These are phyloP conservation scores for Phytophthora meadii DNA, from an alignment of 352 stramenopile species.

Conservation along the genomic window DNA sequence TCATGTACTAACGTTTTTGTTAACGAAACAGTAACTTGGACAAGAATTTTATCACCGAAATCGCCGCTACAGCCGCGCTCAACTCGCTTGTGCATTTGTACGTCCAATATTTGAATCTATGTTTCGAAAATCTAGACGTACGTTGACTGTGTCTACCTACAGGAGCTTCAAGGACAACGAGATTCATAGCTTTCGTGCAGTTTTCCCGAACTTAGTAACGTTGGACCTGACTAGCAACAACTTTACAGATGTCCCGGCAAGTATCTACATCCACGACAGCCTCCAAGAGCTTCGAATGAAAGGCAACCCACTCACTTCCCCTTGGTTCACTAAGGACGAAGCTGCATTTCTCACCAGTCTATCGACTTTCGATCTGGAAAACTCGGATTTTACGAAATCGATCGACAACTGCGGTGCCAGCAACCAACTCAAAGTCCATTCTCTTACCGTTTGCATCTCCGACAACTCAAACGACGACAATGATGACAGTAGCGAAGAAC, in stretches of 20 bases:
- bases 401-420: constrained; percentile 30
- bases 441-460: constrained; percentile 37
- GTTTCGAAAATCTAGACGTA: neutral
- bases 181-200: constrained; percentile 53
- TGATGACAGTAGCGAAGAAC: constrained; percentile 13
- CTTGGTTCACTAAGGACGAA: constrained; percentile 53
- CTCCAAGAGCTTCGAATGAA: constrained; percentile 55
- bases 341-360: constrained; percentile 34
- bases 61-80: constrained; percentile 38
- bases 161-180: constrained; percentile 65
- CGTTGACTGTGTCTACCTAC: neutral
- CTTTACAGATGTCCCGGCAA: constrained; percentile 51
- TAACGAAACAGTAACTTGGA: constrained; percentile 31
- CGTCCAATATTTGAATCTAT: constrained; percentile 7
- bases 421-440: constrained; percentile 35
- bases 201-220: constrained; percentile 60
- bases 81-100: constrained; percentile 59
- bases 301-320: constrained; percentile 46
- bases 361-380: constrained; percentile 43
- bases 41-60: constrained; percentile 45
- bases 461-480: constrained; percentile 25
- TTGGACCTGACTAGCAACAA: constrained; percentile 67
- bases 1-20: constrained; percentile 14
- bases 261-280: constrained; percentile 55
- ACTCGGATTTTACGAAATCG: constrained; percentile 40